Conservation (phyloP, 1,284 basidiomycete species). For the Cutaneotrichosporon cavernicola region DNA sequence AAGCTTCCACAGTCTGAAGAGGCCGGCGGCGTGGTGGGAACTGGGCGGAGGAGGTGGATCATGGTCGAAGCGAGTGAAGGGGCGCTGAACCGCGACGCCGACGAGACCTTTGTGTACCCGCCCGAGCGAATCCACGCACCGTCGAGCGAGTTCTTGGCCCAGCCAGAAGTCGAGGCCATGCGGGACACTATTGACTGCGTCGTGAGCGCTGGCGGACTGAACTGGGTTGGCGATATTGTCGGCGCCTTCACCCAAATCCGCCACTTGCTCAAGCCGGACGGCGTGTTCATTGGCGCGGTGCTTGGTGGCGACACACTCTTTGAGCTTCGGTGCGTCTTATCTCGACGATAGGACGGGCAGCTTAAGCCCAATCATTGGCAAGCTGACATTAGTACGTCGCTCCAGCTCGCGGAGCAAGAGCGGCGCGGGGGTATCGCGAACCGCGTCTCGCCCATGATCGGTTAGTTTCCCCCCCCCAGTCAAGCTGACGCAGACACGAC, state of each 20-base stretch:
- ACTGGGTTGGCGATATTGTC: constrained; percentile 98
- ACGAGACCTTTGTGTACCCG: constrained; percentile 30
- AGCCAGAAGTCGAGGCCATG: constrained; percentile 54
- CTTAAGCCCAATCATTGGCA: too few relatives aligned
- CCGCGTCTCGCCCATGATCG: constrained; percentile 94
- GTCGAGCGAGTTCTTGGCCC: constrained; percentile 34
- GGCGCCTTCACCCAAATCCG: constrained; percentile 87
- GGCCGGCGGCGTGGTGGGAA: constrained; percentile 17
- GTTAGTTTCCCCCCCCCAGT: constrained; percentile 54
- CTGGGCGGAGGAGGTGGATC: constrained; percentile 35
- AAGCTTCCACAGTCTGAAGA: constrained; percentile 61
- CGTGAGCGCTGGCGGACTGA: constrained; percentile 84
- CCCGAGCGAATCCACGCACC: constrained; percentile 38
- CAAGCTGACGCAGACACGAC: constrained; percentile 65
- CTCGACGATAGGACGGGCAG: too few relatives aligned
- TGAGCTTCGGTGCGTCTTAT: constrained; percentile 77
- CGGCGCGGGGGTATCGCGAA: constrained; percentile 94
- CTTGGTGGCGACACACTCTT: constrained; percentile 96
- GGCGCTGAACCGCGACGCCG: constrained; percentile 63
- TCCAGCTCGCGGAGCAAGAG: constrained; percentile 93
- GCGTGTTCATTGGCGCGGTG: constrained; percentile 90
- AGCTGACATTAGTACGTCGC: constrained; percentile 51
- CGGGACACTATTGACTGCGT: constrained; percentile 81
- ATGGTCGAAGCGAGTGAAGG: constrained; percentile 79
- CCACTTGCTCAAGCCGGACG: constrained; percentile 83